Evolutionary conservation across 768 basidiomycete species (phyloP).

Genomic region (Hebeloma cylindrosporum): DNA sequence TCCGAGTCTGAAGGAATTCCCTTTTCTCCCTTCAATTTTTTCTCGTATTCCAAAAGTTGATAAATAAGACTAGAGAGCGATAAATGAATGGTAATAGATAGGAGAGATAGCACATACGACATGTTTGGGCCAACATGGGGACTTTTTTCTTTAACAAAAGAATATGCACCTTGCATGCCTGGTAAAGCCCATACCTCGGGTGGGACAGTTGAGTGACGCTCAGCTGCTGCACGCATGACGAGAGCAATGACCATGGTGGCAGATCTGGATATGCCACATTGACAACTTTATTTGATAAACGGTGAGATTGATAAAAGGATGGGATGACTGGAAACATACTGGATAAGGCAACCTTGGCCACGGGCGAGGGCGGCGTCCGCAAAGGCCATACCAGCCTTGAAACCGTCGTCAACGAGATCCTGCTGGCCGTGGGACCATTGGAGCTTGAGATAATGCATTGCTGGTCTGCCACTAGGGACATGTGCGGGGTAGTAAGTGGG

Average conservation of each 20-base stretch:
- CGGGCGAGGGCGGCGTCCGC: slow-evolving; percentile 74
- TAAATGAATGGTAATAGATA: slow-evolving; percentile 16
- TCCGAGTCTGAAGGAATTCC: slow-evolving; percentile 51
- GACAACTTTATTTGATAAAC: slow-evolving; percentile 58
- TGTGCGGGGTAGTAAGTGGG: slow-evolving; percentile 69
- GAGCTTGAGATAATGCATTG: slow-evolving; percentile 86
- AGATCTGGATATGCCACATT: slow-evolving; percentile 90
- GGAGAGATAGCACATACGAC: slow-evolving; percentile 62
- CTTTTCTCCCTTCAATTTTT: slow-evolving; percentile 55
- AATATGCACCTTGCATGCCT: slow-evolving; percentile 89
- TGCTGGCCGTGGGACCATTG: slow-evolving; percentile 94
- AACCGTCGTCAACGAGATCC: slow-evolving; percentile 78
- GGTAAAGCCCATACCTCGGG: slow-evolving; percentile 76
- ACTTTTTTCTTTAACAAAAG: slow-evolving; percentile 88
- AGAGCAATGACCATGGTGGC: slow-evolving; percentile 89
- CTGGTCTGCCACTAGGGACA: slow-evolving; percentile 65
- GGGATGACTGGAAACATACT: slow-evolving; percentile 60
- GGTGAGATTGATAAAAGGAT: slow-evolving; percentile 20
- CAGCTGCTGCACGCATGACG: slow-evolving; percentile 89
- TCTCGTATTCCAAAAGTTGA: slow-evolving; percentile 91
- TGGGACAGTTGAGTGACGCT: slow-evolving; percentile 62
- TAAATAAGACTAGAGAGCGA: slow-evolving; percentile 72
- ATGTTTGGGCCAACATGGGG: slow-evolving; percentile 90
- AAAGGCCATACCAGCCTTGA: slow-evolving; percentile 78
- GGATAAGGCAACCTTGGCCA: slow-evolving; percentile 79